These are phyloP conservation scores for Agrocybe pediades DNA, from an alignment of 768 basidiomycete genomes.

Conservation along the genomic window DNA sequence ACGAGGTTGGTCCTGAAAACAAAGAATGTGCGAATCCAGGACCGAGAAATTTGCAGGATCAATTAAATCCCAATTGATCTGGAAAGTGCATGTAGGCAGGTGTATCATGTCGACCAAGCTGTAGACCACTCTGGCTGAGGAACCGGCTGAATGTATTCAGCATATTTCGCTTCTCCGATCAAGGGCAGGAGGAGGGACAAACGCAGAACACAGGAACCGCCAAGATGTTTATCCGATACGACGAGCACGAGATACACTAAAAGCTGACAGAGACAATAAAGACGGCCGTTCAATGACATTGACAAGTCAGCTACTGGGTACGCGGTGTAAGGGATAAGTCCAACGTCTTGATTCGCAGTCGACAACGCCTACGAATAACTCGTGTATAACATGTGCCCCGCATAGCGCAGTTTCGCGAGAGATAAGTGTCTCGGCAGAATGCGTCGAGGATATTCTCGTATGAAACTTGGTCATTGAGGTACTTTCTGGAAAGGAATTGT, in stretches of 20 bases:
- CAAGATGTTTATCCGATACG: not conserved
- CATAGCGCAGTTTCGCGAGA: not conserved
- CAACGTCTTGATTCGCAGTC: not conserved
- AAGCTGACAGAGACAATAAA: not conserved
- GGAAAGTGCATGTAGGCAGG: too few relatives aligned
- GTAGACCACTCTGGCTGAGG: too few relatives aligned
- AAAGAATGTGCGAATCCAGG: too few relatives aligned
- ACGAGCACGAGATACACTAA: not conserved
- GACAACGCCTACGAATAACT: not conserved
- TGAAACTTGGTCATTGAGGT: not conserved
- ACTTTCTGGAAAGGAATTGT: too few relatives aligned
- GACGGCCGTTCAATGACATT: not conserved
- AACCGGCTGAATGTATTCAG: too few relatives aligned
- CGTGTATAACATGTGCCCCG: not conserved
- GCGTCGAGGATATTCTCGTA: not conserved
- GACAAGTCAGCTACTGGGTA: not conserved
- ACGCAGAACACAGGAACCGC: not conserved
- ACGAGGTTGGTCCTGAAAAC: not conserved
- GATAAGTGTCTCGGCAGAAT: not conserved
- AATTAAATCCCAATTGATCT: too few relatives aligned
- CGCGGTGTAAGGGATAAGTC: not conserved
- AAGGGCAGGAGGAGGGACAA: not conserved
- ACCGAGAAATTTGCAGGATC: too few relatives aligned
- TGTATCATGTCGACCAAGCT: too few relatives aligned
- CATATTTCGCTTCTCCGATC: not conserved